Evolutionary conservation across 257 asterid genomes (phyloP).

Genomic region (Petrea volubilis): DNA sequence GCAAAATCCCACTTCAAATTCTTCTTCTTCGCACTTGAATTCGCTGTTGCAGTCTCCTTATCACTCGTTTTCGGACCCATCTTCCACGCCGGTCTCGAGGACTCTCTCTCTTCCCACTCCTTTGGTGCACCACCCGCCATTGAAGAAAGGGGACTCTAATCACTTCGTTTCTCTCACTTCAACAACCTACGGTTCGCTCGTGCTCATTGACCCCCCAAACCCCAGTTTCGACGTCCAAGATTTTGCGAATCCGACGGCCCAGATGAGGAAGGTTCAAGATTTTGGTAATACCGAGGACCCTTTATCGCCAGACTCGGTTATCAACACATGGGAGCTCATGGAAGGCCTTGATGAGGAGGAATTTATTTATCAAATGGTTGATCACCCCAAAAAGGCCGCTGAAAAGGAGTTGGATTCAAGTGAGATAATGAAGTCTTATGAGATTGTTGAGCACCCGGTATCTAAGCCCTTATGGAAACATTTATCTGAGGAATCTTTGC

Average conservation of each 20-base stretch:
- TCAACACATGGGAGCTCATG: slow-evolving; percentile 98
- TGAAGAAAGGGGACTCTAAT: slow-evolving; percentile 55
- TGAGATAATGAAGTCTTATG: slow-evolving; percentile 38
- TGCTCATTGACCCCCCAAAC: slow-evolving; percentile 44
- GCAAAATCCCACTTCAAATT: slow-evolving; percentile 46
- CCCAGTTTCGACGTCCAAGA: slow-evolving; percentile 32
- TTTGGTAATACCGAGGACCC: slow-evolving; percentile 46
- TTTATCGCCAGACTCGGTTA: slow-evolving; percentile 75
- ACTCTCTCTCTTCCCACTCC: slow-evolving; percentile 58
- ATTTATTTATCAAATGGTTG: slow-evolving; percentile 42
- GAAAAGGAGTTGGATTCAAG: slow-evolving; percentile 20
- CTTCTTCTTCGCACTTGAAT: slow-evolving; percentile 46
- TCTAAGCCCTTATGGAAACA: slow-evolving; percentile 61
- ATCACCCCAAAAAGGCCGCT: slow-evolving; percentile 26
- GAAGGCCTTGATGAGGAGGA: slow-evolving; percentile 83
- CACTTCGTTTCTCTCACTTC: slow-evolving; percentile 85
- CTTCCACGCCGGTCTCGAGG: slow-evolving; percentile 57
- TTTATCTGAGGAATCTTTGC: slow-evolving; percentile 53
- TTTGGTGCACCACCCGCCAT: slow-evolving; percentile 59
- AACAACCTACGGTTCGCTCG: slow-evolving; percentile 82
- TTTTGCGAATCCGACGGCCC: slow-evolving; percentile 31
- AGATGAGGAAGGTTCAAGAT: slow-evolving; percentile 29
- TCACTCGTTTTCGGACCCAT: slow-evolving; percentile 51
- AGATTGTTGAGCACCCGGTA: slow-evolving; percentile 43
- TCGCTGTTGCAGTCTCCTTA: slow-evolving; percentile 43